Base-by-base conservation (phyloP, 176 grass and related monocot genomes). In the Elymus sibiricus region DNA sequence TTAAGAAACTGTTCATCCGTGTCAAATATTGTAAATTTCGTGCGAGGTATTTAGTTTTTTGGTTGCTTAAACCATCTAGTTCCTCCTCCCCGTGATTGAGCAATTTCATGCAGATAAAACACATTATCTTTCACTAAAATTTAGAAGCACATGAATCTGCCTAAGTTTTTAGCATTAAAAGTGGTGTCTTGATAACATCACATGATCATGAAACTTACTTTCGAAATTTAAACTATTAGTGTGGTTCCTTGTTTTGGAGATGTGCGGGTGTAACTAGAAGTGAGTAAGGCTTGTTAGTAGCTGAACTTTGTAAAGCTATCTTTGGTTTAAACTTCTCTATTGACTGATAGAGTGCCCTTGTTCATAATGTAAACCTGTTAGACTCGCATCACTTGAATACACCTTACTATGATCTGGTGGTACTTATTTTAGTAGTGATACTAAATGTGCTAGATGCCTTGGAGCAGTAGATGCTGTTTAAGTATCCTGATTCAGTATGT, bases 231-330 rank as follows among this genome's bases (percentile, higher is more conserved):
- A 17, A 67, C 37, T 65, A 51, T 65, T 28, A 40, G 44, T 58
- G 24, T 5, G 34, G 12, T 70, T 78, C 24, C 21, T 13, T 39
- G 47, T 78, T 70, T 42, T 58, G 44, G 64, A 70, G 63, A 79
- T 79, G 12, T 42, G 62, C 2, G 10, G 24, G 21, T 37, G 34
- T 59, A 49, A 66, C 29, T 68, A 13, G 13, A 72, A 74, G 42
- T 39, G n/a, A 39, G 25, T 28, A 26, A 38, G 22, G 28, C 53
- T 21, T 87, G 35, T 32, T n/a, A 15, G 15, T 70, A 34, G 64
- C 26, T 79, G 24, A 39, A 79, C 25, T 16, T 63, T 80, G 26
- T 80, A 80, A 70, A 13, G 34, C 38, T 65, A 75, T 87, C 78
- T 75, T 81, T 25, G 17, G 24, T 25, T 65, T 70, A 70, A 25